These are phyloP conservation scores for Lachnellula suecica DNA, from an alignment of 2,329 filamentous ascomycete genomes.

Conservation along the genomic window DNA sequence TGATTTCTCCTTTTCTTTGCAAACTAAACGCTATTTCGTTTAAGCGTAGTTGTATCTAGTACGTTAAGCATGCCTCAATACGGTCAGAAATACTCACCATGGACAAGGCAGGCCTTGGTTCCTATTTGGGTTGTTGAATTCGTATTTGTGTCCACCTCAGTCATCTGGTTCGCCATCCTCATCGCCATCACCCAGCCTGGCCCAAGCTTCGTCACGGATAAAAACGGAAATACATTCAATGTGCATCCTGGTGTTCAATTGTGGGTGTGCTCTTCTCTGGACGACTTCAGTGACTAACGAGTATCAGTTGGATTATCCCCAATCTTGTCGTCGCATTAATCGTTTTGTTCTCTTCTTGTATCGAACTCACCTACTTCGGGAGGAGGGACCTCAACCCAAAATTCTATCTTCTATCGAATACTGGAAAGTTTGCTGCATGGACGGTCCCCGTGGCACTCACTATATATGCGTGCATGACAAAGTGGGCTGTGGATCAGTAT, in stretches of 20 bases:
- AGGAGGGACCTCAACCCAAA: not conserved
- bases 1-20: too few relatives aligned
- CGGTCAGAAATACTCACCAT: not conserved
- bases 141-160: not conserved
- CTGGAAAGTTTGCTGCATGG: not conserved
- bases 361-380: not conserved
- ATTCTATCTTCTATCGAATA: not conserved
- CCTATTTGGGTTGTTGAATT: not conserved
- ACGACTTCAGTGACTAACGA: not conserved
- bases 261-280: not conserved
- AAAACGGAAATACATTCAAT: not conserved
- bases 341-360: not conserved
- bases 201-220: not conserved
- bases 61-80: not conserved
- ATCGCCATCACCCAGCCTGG: not conserved
- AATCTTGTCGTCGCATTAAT: not conserved
- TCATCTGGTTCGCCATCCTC: not conserved
- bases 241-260: not conserved
- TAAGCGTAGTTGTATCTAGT: too few relatives aligned
- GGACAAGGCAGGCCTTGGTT: not conserved
- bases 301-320: not conserved
- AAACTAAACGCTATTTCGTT: too few relatives aligned
- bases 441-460: not conserved
- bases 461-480: not conserved
- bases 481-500: not conserved